Conservation (phyloP, 805 yeast species). For the Pichia rugopelliculosa region DNA sequence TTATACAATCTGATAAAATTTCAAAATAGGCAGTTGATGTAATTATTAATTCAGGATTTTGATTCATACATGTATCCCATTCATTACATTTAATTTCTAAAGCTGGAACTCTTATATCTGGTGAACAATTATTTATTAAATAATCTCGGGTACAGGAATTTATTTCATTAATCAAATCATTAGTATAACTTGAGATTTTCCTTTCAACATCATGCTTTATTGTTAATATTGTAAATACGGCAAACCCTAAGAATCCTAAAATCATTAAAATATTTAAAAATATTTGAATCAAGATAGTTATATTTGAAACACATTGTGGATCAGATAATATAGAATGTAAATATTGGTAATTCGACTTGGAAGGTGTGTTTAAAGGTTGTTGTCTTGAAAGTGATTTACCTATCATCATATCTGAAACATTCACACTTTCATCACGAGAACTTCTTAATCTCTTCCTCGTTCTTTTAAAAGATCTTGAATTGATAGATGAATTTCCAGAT, state of each 20-base stretch:
- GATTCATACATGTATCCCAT: slow-evolving; percentile 79
- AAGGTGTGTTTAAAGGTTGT: neutral
- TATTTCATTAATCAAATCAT: slow-evolving; percentile 56
- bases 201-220: slow-evolving; percentile 53
- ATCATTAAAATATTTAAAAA: slow-evolving; percentile 21
- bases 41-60: slow-evolving; percentile 50
- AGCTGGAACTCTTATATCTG: slow-evolving; percentile 62
- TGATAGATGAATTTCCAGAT: slow-evolving; percentile 5
- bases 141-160: slow-evolving; percentile 65
- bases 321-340: slow-evolving; percentile 17
- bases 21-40: slow-evolving; percentile 29
- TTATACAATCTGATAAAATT: slow-evolving; percentile 28
- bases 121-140: slow-evolving; percentile 62
- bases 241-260: slow-evolving; percentile 13
- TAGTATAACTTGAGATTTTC: slow-evolving; percentile 56
- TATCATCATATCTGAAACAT: neutral
- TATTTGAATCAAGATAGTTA: slow-evolving; percentile 23
- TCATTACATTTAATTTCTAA: slow-evolving; percentile 58
- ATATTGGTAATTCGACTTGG: neutral
- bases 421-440: neutral
- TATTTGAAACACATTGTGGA: slow-evolving; percentile 23
- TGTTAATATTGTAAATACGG: slow-evolving; percentile 19
- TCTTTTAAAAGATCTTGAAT: slow-evolving; percentile 9
- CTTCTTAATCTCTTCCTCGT: slow-evolving; percentile 16
- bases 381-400: neutral